Evolutionary conservation across 2,329 filamentous ascomycete genomes (phyloP).

Genomic region (Lecanicillium sp.): DNA sequence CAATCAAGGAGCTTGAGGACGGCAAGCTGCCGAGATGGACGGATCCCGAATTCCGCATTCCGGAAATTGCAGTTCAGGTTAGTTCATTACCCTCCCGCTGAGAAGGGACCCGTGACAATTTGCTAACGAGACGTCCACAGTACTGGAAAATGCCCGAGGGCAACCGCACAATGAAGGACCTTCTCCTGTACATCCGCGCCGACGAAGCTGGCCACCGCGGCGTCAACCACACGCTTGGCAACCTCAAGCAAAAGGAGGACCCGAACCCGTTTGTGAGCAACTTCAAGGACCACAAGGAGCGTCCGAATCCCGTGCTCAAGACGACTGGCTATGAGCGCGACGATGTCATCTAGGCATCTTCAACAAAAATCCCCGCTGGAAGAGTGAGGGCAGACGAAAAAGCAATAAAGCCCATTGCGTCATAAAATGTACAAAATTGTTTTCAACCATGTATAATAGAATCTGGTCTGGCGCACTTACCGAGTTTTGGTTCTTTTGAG

Average conservation of each 20-base stretch:
- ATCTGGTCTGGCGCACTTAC: too few relatives aligned
- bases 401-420: too few relatives aligned
- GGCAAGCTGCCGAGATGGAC: slow-evolving; percentile 81
- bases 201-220: slow-evolving; percentile 86
- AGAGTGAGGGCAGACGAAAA: too few relatives aligned
- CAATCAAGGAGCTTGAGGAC: slow-evolving; percentile 76
- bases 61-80: slow-evolving; percentile 72
- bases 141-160: slow-evolving; percentile 95
- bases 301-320: slow-evolving; percentile 59
- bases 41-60: slow-evolving; percentile 60
- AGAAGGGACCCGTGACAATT: not conserved
- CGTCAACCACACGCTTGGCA: slow-evolving; percentile 91
- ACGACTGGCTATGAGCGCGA: slow-evolving; percentile 73
- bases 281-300: slow-evolving; percentile 61
- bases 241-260: slow-evolving; percentile 76
- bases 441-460: too few relatives aligned
- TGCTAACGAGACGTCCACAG: slow-evolving; percentile 13
- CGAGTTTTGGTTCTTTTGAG: too few relatives aligned
- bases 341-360: slow-evolving; percentile 57
- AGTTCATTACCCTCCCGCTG: slow-evolving; percentile 9
- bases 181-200: slow-evolving; percentile 83
- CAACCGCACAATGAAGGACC: slow-evolving; percentile 72
- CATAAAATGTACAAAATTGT: too few relatives aligned
- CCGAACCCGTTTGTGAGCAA: slow-evolving; percentile 86
- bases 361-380: too few relatives aligned